Base-by-base conservation (phyloP, 1,139 yeast species). In the Saccharomycopsis crataegensis region DNA sequence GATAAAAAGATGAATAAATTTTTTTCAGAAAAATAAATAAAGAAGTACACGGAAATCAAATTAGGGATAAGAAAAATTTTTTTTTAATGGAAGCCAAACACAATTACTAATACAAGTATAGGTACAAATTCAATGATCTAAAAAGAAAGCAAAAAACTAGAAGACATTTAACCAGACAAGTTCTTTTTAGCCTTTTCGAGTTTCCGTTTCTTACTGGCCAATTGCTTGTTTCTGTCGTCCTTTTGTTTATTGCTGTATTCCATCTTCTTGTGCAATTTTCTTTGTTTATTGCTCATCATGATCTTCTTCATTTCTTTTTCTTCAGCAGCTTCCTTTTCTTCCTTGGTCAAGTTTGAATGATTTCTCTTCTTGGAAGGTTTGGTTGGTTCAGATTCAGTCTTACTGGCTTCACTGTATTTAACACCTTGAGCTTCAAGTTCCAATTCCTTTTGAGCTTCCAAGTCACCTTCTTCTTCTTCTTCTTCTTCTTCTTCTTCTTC, bases 261-360 rank as follows among this genome's bases (percentile, higher is more conserved):
- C 95, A 93, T 88, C 83, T 88, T 88, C 75, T 86, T 86, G 77
- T 93, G 93, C 62, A 91, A 78, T 72, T 88, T 89, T 77, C 91
- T 86, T 74, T 93, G 96, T 71, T 91, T 93, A 75, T 90, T 91
- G 62, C 94, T 80, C 98, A 93, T 91, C 99, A 93, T 93, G 67
- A 90, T 89, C 80, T 82, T 85, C 74, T 85, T 86, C 71, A 89
- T 78, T 62, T 88, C 95, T 72, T 86, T 86, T 66, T 85, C 95
- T 71, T 86, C 96, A 57, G 82, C 86, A 59, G 78, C 89, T 57
- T 71, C 70, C 56, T 70, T 64, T 59, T 71, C 74, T 44, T 51
- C 54, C 14, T 47, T 45, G 8, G 33, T 48, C 42, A 51, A 22
- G 14, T 62, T 61, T 38, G 60, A 68, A 63, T 70, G 70, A 59